A percentile compares a stretch with the other conserved stretches of the same genome.
Evolutionary conservation across 2,329 filamentous ascomycete species (phyloP).

Genomic region (Fusarium sp.): DNA sequence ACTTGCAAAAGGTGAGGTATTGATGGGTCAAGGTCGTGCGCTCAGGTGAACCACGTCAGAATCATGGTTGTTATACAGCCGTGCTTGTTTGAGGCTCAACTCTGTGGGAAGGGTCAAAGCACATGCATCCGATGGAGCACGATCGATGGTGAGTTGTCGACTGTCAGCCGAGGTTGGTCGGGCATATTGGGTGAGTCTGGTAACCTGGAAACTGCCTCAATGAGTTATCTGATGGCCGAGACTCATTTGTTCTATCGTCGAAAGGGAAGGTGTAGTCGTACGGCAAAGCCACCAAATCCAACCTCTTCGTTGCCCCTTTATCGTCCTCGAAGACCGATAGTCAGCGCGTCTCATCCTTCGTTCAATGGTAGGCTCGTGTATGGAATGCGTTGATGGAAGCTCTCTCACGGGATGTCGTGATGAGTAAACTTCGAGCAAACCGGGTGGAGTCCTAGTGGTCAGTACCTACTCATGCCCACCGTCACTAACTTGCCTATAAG

Average conservation of each 20-base stretch:
- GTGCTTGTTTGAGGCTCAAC: not conserved
- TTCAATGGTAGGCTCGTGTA: too few species aligned
- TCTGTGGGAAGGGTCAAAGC: constrained; percentile 43
- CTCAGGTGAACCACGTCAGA: constrained; percentile 44
- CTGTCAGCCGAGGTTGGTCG: constrained; percentile 45
- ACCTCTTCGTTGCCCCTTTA: not conserved
- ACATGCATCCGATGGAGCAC: constrained; percentile 30
- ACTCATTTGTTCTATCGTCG: constrained; percentile 12
- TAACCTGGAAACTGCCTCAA: constrained; percentile 52
- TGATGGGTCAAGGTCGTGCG: constrained; percentile 26
- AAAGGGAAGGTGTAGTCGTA: not conserved
- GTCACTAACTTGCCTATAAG: not conserved
- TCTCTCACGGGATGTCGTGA: not conserved
- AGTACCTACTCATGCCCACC: not conserved
- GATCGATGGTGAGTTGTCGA: not conserved
- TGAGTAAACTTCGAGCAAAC: not conserved
- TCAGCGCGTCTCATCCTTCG: too few species aligned
- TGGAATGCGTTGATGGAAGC: not conserved
- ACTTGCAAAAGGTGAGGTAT: constrained; percentile 39
- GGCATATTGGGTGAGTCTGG: constrained; percentile 56
- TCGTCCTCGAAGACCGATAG: too few species aligned
- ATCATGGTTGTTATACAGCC: constrained; percentile 42
- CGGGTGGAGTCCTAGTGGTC: not conserved
- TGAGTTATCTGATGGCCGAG: not conserved
- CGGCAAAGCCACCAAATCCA: not conserved